Evolutionary conservation across 129 eudicot genomes (phyloP).

Genomic region (Flaveria brownii): DNA sequence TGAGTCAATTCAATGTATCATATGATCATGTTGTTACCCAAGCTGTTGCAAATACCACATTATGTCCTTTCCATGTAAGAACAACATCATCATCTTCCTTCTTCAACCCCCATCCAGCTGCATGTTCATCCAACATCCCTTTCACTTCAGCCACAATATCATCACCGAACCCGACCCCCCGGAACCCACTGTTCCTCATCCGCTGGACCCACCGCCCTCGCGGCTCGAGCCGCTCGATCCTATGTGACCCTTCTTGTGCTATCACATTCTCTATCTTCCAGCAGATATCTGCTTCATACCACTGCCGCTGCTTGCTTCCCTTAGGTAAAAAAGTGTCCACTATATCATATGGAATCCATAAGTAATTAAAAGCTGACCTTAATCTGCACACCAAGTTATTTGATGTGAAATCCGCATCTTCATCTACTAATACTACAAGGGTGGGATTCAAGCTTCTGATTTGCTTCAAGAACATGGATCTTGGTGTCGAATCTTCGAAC

Average conservation of each 20-base stretch:
- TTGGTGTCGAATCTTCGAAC: conserved; percentile 30
- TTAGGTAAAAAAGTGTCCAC: conserved; percentile 79
- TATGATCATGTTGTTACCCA: conserved; percentile 61
- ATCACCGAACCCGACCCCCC: conserved; percentile 59
- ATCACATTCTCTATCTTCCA: conserved; percentile 95
- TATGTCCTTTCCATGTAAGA: conserved; percentile 98
- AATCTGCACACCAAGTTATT: conserved; percentile 54
- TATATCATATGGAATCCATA: conserved; percentile 92
- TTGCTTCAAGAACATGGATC: conserved; percentile 64
- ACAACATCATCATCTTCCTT: conserved; percentile 91
- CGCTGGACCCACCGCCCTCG: conserved; percentile 71
- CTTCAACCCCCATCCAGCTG: conserved; percentile 97
- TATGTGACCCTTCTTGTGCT: conserved; percentile 65
- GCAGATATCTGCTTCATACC: conserved; percentile 86
- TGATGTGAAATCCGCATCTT: conserved; percentile 89
- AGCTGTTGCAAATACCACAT: conserved; percentile 89
- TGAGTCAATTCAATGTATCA: conserved; percentile 11
- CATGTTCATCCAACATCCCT: conserved; percentile 87
- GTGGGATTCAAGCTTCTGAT: conserved; percentile 65
- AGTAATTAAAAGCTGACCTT: conserved; percentile 75
- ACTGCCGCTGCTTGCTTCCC: conserved; percentile 77
- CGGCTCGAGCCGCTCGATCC: conserved; percentile 84
- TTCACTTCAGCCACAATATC: conserved; percentile 74
- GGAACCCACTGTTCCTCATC: conserved; percentile 64
- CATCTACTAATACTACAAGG: conserved; percentile 69